Conservation (phyloP, 805 yeast genomes). For the Wickerhamomyces chambardii region DNA sequence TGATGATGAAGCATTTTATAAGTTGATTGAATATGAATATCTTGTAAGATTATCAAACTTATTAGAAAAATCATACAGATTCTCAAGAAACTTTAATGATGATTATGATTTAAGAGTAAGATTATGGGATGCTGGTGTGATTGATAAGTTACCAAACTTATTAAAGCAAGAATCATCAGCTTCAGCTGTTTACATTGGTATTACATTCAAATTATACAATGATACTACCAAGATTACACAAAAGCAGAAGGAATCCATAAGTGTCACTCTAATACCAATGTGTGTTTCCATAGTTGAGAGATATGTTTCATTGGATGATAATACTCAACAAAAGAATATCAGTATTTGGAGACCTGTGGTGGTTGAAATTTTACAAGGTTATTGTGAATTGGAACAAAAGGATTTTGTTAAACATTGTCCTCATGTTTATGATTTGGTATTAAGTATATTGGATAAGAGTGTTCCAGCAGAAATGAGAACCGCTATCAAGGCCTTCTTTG, state of each 20-base stretch:
- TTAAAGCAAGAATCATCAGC: slow-evolving; percentile 88
- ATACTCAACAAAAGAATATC: slow-evolving; percentile 69
- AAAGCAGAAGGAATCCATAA: slow-evolving; percentile 39
- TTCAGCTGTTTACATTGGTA: slow-evolving; percentile 76
- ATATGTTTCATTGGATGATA: slow-evolving; percentile 64
- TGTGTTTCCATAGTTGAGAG: slow-evolving; percentile 65
- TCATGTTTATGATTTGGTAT: slow-evolving; percentile 47
- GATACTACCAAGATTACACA: slow-evolving; percentile 43
- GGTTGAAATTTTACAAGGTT: slow-evolving; percentile 78
- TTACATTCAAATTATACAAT: slow-evolving; percentile 72
- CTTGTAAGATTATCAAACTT: slow-evolving; percentile 51
- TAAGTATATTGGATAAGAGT: slow-evolving; percentile 51
- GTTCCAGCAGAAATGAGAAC: slow-evolving; percentile 52
- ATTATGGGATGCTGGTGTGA: slow-evolving; percentile 85
- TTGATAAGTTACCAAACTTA: slow-evolving; percentile 86
- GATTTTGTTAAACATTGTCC: slow-evolving; percentile 60
- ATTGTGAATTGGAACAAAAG: slow-evolving; percentile 61
- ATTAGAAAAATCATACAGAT: slow-evolving; percentile 62
- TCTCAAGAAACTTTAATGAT: slow-evolving; percentile 82
- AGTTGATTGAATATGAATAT: slow-evolving; percentile 55
- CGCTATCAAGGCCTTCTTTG: slow-evolving; percentile 51
- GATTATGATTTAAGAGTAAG: slow-evolving; percentile 83
- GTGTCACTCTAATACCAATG: slow-evolving; percentile 51
- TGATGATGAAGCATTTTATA: slow-evolving; percentile 61
- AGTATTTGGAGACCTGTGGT: slow-evolving; percentile 90